Conservation (phyloP, 768 basidiomycete genomes). For the Leucosporidium creatinivorum region DNA sequence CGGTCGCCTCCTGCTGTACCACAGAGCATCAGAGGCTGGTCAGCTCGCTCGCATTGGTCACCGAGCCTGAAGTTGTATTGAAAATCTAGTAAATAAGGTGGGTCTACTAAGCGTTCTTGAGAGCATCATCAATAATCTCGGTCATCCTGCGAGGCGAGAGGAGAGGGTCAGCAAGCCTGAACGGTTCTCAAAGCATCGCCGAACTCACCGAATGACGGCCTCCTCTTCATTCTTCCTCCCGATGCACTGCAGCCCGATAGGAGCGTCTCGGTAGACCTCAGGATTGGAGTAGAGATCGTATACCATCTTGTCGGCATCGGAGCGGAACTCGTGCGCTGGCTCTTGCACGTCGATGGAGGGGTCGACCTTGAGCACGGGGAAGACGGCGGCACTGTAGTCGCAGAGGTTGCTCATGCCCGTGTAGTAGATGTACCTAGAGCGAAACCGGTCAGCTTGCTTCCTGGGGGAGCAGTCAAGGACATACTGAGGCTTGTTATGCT, state of each 20-base stretch:
- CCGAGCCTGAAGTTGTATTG: too few relatives aligned
- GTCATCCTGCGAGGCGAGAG: background rate
- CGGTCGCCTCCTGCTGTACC: too few relatives aligned
- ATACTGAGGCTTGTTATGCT: slow-evolving; percentile 10
- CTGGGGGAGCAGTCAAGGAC: background rate
- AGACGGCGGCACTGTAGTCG: slow-evolving; percentile 57
- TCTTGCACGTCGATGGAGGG: slow-evolving; percentile 46
- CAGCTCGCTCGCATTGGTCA: too few relatives aligned
- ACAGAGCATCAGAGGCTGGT: too few relatives aligned
- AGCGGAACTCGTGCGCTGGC: slow-evolving; percentile 49
- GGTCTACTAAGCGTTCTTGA: background rate
- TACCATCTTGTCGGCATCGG: slow-evolving; percentile 48
- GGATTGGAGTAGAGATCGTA: slow-evolving; percentile 60
- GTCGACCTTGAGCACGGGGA: slow-evolving; percentile 62
- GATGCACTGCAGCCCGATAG: slow-evolving; percentile 60
- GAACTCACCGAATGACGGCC: slow-evolving; percentile 45
- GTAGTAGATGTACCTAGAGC: slow-evolving; percentile 44
- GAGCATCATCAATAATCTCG: slow-evolving; percentile 4
- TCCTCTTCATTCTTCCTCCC: slow-evolving; percentile 69
- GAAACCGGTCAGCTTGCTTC: background rate
- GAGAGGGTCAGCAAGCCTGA: background rate
- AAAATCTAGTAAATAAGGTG: too few relatives aligned
- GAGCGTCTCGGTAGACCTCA: slow-evolving; percentile 52
- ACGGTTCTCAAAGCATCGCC: background rate
- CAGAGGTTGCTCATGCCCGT: slow-evolving; percentile 61